phyloP scores from a whole-genome alignment of 2,329 filamentous ascomycete species.

The Exophiala sideris region DNA sequence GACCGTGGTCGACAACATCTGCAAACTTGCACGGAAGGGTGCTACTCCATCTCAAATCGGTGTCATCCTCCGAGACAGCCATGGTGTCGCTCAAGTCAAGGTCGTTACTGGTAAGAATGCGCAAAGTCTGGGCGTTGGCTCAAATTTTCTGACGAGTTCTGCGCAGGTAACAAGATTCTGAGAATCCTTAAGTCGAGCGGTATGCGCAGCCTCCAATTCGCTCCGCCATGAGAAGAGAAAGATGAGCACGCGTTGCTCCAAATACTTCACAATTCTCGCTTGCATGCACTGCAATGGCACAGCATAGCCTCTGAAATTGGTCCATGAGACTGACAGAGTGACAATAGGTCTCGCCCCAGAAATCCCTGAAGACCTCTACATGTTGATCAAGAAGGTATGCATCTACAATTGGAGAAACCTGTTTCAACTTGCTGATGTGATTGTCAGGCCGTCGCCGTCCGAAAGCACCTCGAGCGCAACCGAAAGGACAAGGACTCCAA shows the following conservation, averaged over 20 bases:
- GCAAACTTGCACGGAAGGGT: slow-evolving; percentile 98
- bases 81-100: slow-evolving; percentile 98
- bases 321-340: slow-evolving; percentile 83
- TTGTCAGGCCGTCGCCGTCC: slow-evolving; percentile 83
- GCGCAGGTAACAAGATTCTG: slow-evolving; percentile 95
- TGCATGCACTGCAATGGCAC: slow-evolving; percentile 8
- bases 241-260: slow-evolving; percentile 15
- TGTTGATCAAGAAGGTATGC: slow-evolving; percentile 99
- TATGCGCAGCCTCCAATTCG: slow-evolving; percentile 57
- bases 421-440: neutral
- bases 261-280: neutral
- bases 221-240: slow-evolving; percentile 17
- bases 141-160: slow-evolving; percentile 3
- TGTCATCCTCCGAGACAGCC: slow-evolving; percentile 96
- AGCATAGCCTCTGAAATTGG: slow-evolving; percentile 74
- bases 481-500: slow-evolving; percentile 99
- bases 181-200: slow-evolving; percentile 96
- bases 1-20: slow-evolving; percentile 98
- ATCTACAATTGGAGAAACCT: neutral
- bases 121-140: neutral
- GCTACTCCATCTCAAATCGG: slow-evolving; percentile 98
- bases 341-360: slow-evolving; percentile 97
- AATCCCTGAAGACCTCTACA: slow-evolving; percentile 99
- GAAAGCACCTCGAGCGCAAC: slow-evolving; percentile 99
- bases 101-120: slow-evolving; percentile 78